Percentiles rank a stretch among this genome's conserved stretches.
These are phyloP conservation scores for Thermoascus crustaceus DNA, from an alignment of 2,329 filamentous ascomycete species.

Conservation along the genomic window DNA sequence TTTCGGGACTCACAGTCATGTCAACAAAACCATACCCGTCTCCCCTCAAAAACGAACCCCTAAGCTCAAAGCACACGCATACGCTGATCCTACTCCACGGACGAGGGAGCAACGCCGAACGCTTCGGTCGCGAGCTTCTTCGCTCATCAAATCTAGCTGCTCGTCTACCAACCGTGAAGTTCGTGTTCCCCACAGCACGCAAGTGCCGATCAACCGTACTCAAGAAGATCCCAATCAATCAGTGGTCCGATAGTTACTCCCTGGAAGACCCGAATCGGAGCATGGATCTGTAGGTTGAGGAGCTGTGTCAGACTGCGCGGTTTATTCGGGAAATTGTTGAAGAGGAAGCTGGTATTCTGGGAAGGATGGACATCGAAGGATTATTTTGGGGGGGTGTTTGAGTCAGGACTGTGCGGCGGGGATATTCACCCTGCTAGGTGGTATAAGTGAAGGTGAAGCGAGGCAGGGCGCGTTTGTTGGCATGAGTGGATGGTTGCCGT, in stretches of 20 bases:
- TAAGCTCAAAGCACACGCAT: conserved; percentile 21
- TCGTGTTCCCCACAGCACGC: conserved; percentile 45
- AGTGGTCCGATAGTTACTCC: conserved; percentile 46
- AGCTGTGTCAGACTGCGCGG: conserved; percentile 35
- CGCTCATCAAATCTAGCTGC: conserved; percentile 10
- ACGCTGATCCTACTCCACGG: conserved; percentile 38
- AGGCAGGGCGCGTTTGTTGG: conserved; percentile 36
- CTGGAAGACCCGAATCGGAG: conserved; percentile 34
- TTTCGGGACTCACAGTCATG: no score
- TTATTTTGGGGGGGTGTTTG: conserved; percentile 46
- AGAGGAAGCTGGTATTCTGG: conserved; percentile 21
- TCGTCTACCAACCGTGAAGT: conserved; percentile 29
- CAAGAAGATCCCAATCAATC: conserved; percentile 37
- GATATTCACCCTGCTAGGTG: conserved; percentile 36
- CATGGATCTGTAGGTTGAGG: conserved; percentile 37
- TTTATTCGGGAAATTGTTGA: conserved; percentile 29
- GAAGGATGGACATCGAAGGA: conserved; percentile 26
- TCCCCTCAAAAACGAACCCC: conserved; percentile 13
- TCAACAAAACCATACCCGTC: conserved; percentile 9
- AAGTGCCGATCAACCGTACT: conserved; percentile 39
- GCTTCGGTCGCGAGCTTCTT: conserved; percentile 29
- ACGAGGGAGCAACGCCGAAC: conserved; percentile 26
- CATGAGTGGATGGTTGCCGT: conserved; percentile 43
- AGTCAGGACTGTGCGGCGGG: conserved; percentile 47
- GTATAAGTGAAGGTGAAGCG: conserved; percentile 16